Conservation (phyloP, 1,139 yeast species). For the Debaryomyces robertsiae region DNA sequence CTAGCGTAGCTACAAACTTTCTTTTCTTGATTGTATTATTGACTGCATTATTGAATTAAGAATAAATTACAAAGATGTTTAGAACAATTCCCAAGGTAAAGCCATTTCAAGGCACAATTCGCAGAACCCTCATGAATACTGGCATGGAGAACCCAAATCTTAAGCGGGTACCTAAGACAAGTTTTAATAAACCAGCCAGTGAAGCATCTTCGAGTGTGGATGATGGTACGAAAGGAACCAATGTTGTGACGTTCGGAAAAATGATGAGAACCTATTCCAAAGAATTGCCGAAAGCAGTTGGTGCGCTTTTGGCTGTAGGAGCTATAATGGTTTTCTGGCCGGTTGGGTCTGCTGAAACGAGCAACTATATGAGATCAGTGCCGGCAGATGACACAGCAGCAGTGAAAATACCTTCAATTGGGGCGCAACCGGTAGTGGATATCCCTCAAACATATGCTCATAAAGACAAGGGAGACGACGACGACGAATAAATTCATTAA, state of each 20-base stretch:
- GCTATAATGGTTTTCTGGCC: conserved; percentile 23
- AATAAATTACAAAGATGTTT: no score
- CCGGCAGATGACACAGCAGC: conserved; percentile 18
- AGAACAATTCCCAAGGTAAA: no score
- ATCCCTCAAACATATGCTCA: conserved; percentile 24
- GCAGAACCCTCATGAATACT: conserved; percentile 10
- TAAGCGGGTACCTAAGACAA: background rate
- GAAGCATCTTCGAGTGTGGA: background rate
- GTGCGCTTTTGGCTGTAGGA: conserved; percentile 16
- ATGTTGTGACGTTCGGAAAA: conserved; percentile 16
- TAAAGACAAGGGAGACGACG: conserved; percentile 19
- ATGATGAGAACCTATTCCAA: conserved; percentile 12
- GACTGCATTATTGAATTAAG: no score
- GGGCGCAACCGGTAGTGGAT: conserved; percentile 18
- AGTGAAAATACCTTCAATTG: conserved; percentile 17
- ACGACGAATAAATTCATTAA: conserved; percentile 13
- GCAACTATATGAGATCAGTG: conserved; percentile 17
- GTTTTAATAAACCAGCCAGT: background rate
- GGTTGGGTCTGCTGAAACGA: conserved; percentile 13
- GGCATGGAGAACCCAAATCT: conserved; percentile 14
- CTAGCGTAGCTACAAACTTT: no score
- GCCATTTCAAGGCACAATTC: no score
- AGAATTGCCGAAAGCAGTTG: conserved; percentile 20
- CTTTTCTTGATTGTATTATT: no score
- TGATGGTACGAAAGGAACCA: conserved; percentile 7